These are phyloP conservation scores for Hypoxylon sp. DNA, from an alignment of 2,329 filamentous ascomycete genomes.

Conservation along the genomic window DNA sequence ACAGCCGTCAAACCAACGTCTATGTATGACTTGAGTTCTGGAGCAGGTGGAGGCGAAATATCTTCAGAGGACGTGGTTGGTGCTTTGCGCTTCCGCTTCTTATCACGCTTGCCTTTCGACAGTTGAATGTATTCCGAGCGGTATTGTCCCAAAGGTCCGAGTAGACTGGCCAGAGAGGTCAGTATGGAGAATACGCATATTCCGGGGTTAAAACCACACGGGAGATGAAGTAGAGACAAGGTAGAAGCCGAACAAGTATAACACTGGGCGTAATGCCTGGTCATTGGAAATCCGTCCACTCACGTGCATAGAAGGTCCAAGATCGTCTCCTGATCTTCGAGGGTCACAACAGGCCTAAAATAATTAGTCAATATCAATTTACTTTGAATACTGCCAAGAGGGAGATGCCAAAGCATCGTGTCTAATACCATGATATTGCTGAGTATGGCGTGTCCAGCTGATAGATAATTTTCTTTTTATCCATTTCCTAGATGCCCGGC, in stretches of 20 bases:
- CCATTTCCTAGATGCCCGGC: constrained; percentile 55
- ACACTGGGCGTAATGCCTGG: neutral
- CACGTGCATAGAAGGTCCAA: constrained; percentile 78
- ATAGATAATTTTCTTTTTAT: constrained; percentile 71
- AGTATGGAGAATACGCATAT: constrained; percentile 18
- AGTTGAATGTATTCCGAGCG: constrained; percentile 66
- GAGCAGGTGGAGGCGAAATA: constrained; percentile 56
- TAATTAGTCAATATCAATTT: constrained; percentile 4
- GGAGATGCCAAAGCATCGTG: neutral
- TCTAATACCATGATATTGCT: constrained; percentile 68
- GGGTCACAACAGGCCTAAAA: constrained; percentile 71
- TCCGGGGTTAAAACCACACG: neutral
- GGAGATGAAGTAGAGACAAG: neutral
- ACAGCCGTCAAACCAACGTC: constrained; percentile 77
- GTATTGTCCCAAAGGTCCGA: constrained; percentile 75
- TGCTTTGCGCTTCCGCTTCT: constrained; percentile 65
- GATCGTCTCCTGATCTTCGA: constrained; percentile 73
- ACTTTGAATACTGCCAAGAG: neutral
- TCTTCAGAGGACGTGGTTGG: constrained; percentile 37
- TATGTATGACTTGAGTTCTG: constrained; percentile 69
- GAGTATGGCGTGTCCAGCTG: constrained; percentile 78
- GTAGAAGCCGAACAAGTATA: neutral
- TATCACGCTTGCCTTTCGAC: constrained; percentile 74
- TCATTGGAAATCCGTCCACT: constrained; percentile 44
- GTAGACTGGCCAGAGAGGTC: constrained; percentile 62